Evolutionary conservation across 2,329 filamentous ascomycete species (phyloP).

Genomic region (Aspergillus unguis): DNA sequence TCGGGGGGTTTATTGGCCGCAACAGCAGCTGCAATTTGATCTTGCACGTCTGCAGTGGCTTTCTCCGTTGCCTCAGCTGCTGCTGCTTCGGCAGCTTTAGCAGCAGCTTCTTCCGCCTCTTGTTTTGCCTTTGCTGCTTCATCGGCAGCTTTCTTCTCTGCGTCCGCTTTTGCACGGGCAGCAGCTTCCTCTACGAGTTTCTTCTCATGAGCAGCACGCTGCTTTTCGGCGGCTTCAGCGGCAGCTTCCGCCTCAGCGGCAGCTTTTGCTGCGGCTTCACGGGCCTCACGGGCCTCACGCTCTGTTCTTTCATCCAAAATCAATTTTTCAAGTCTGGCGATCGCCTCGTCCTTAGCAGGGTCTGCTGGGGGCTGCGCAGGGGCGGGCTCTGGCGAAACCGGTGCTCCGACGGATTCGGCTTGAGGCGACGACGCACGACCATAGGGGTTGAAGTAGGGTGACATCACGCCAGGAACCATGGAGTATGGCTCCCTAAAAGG

Average conservation of each 20-base stretch:
- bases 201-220: slow-evolving; percentile 41
- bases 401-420: slow-evolving; percentile 29
- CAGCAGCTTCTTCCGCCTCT: slow-evolving; percentile 43
- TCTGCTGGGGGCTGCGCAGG: slow-evolving; percentile 32
- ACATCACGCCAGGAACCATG: slow-evolving; percentile 35
- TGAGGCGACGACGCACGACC: slow-evolving; percentile 35
- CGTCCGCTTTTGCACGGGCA: slow-evolving; percentile 49
- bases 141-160: slow-evolving; percentile 45
- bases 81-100: slow-evolving; percentile 39
- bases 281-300: slow-evolving; percentile 36
- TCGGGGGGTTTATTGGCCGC: slow-evolving; percentile 44
- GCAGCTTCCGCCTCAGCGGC: slow-evolving; percentile 53
- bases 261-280: slow-evolving; percentile 40
- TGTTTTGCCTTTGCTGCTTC: slow-evolving; percentile 48
- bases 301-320: slow-evolving; percentile 46
- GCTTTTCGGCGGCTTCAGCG: slow-evolving; percentile 30
- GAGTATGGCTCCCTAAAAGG: slow-evolving; percentile 35
- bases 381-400: slow-evolving; percentile 21
- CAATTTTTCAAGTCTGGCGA: slow-evolving; percentile 61
- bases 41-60: slow-evolving; percentile 3
- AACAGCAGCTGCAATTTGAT: slow-evolving; percentile 28
- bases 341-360: slow-evolving; percentile 54
- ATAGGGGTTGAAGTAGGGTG: slow-evolving; percentile 36
- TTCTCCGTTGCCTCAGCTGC: slow-evolving; percentile 36
- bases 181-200: slow-evolving; percentile 43